Conservation (phyloP, 192 early-diverging fungal genomes). For the Powellomyces hirtus region DNA sequence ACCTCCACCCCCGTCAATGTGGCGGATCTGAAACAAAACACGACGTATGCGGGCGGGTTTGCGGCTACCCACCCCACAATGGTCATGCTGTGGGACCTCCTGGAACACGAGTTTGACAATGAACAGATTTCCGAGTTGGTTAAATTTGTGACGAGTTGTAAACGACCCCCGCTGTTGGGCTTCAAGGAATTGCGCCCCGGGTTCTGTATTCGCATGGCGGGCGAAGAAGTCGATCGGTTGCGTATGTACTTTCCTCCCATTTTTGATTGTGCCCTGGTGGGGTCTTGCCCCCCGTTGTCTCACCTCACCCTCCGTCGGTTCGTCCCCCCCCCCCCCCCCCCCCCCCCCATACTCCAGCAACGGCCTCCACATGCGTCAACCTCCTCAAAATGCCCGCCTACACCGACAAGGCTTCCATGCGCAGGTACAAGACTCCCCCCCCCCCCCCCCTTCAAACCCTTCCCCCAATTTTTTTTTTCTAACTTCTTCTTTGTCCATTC, state of each 20-base stretch:
- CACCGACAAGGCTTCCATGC: conserved; percentile 51
- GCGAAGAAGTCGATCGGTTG: conserved; percentile 66
- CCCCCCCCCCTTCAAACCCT: neutral
- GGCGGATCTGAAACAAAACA: conserved; percentile 70
- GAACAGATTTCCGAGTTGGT: conserved; percentile 66
- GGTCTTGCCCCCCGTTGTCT: too few species aligned
- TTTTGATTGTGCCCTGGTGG: neutral
- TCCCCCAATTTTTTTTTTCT: neutral
- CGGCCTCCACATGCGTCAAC: conserved; percentile 74
- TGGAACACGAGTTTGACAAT: conserved; percentile 53
- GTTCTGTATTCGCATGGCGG: conserved; percentile 70
- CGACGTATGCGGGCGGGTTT: conserved; percentile 75
- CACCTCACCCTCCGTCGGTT: too few species aligned
- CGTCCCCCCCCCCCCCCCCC: too few species aligned
- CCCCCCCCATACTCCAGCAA: too few species aligned
- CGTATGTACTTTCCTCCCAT: conserved; percentile 40
- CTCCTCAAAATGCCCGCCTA: conserved; percentile 87
- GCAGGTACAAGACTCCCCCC: conserved; percentile 53
- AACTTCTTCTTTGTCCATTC: neutral
- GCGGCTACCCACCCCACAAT: conserved; percentile 71
- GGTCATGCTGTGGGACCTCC: conserved; percentile 68
- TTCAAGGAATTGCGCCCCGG: conserved; percentile 73
- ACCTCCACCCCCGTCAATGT: conserved; percentile 73
- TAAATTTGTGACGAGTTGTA: conserved; percentile 90
- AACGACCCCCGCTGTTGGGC: conserved; percentile 86